Evolutionary conservation across 2,329 filamentous ascomycete species (phyloP).

Genomic region (Ascochyta pisi): DNA sequence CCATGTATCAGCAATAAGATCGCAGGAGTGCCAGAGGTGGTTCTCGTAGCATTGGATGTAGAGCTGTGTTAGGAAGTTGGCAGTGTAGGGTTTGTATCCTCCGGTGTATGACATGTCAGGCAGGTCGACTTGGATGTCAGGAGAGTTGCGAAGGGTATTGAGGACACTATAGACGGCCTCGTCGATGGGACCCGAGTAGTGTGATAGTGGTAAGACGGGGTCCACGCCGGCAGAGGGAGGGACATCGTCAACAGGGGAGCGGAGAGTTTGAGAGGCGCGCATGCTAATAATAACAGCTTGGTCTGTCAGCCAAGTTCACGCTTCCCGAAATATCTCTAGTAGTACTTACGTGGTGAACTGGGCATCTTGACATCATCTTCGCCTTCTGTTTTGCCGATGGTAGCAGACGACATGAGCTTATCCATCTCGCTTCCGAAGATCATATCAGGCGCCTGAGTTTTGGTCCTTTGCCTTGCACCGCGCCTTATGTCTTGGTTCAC

Average conservation of each 20-base stretch:
- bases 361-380: background rate
- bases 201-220: background rate
- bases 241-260: background rate
- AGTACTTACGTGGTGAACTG: constrained; percentile 7
- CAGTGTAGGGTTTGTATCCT: constrained; percentile 24
- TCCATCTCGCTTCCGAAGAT: constrained; percentile 15
- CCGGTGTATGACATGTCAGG: constrained; percentile 16
- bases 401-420: constrained; percentile 3
- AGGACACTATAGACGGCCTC: constrained; percentile 8
- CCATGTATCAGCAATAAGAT: constrained; percentile 43
- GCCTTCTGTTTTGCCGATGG: background rate
- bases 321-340: background rate
- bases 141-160: background rate
- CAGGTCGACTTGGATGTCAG: constrained; percentile 22
- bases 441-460: background rate
- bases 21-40: constrained; percentile 30
- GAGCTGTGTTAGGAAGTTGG: constrained; percentile 29
- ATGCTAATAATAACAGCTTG: background rate
- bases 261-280: background rate
- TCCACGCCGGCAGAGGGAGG: background rate
- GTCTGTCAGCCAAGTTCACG: background rate
- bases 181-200: background rate
- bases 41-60: constrained; percentile 34
- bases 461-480: background rate
- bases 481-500: background rate